A percentile compares a stretch with the other conserved stretches of the same genome.
phyloP scores from a whole-genome alignment of 306 rosid species.

The Rubus idaeus region DNA sequence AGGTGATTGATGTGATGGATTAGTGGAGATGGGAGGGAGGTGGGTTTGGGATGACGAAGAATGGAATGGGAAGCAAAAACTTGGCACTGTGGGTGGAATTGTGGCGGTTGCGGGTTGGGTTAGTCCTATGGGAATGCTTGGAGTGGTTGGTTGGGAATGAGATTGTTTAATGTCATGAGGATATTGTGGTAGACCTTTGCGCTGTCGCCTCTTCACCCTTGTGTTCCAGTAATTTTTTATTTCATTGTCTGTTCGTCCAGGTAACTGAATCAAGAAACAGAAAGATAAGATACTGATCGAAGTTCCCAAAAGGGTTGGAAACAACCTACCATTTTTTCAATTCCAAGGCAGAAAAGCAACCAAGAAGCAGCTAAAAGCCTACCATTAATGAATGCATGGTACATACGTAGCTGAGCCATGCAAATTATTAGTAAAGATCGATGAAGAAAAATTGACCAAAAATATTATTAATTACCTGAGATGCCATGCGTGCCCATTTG shows the following conservation, averaged over 20 bases:
- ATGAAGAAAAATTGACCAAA: too few relatives aligned
- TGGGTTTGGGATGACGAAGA: conserved; percentile 4
- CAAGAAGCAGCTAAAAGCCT: too few relatives aligned
- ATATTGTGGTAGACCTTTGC: conserved; percentile 76
- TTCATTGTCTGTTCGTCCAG: conserved; percentile 96
- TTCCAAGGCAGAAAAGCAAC: too few relatives aligned
- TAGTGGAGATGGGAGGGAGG: conserved; percentile 31
- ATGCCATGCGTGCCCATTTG: conserved; percentile 99
- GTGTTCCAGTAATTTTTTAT: conserved; percentile 96
- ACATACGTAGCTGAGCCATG: too few relatives aligned
- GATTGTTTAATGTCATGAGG: conserved; percentile 40
- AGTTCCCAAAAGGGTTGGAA: not conserved
- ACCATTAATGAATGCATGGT: too few relatives aligned
- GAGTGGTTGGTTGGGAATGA: conserved; percentile 18
- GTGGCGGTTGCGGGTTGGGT: conserved; percentile 18
- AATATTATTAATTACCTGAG: conserved; percentile 45
- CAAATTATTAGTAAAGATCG: too few relatives aligned
- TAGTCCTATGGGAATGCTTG: conserved; percentile 29
- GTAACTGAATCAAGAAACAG: conserved; percentile 45
- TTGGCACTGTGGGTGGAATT: not conserved
- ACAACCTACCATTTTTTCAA: not conserved
- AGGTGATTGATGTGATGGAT: too few relatives aligned
- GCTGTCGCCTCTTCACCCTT: conserved; percentile 68
- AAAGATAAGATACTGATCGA: not conserved
- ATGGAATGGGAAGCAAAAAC: conserved; percentile 35